Conservation (phyloP, 1,284 basidiomycete species). For the Porogramme epimiltina region DNA sequence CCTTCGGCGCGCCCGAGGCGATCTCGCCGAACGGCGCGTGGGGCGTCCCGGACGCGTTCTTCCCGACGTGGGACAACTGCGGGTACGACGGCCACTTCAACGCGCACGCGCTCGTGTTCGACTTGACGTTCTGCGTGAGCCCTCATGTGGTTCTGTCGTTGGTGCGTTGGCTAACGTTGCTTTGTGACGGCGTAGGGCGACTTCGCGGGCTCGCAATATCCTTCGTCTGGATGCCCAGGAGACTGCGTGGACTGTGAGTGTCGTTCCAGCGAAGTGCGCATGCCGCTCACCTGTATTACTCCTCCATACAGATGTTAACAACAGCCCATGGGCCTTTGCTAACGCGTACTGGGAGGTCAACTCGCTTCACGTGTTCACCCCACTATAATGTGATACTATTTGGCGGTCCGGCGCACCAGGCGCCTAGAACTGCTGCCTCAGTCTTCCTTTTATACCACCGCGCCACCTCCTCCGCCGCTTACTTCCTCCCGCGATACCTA, state of each 20-base stretch:
- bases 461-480: too few relatives aligned
- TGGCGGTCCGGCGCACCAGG: too few relatives aligned
- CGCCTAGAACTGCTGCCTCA: too few relatives aligned
- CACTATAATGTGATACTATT: too few relatives aligned
- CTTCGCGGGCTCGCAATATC: conserved; percentile 43
- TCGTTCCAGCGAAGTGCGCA: background rate
- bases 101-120: conserved; percentile 51
- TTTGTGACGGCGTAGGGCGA: conserved; percentile 42
- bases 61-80: conserved; percentile 45
- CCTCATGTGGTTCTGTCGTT: background rate
- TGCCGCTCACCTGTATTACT: too few relatives aligned
- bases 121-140: conserved; percentile 55
- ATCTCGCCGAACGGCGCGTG: conserved; percentile 40
- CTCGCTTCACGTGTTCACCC: conserved; percentile 54
- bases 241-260: conserved; percentile 46
- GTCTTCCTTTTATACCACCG: too few relatives aligned
- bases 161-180: background rate
- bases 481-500: too few relatives aligned
- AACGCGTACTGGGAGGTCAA: conserved; percentile 70
- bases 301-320: conserved; percentile 45
- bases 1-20: background rate
- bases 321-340: conserved; percentile 52
- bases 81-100: conserved; percentile 48
- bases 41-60: conserved; percentile 50
- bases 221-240: conserved; percentile 37